A percentile compares a stretch with the other conserved stretches of the same genome.
phyloP scores from a whole-genome alignment of 495 filamentous ascomycete species.

The Friedmanniomyces simplex region DNA sequence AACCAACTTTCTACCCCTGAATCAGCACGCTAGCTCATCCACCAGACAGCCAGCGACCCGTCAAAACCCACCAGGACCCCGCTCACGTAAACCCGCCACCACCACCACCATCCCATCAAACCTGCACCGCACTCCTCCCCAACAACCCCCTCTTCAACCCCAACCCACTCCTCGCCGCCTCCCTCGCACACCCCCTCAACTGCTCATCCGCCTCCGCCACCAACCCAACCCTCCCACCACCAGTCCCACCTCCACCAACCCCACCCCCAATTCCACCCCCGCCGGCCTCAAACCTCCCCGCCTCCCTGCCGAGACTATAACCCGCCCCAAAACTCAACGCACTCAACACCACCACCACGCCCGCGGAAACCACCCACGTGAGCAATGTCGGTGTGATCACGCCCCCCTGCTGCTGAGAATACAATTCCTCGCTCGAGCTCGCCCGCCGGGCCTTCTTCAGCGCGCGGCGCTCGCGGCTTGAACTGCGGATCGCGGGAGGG shows the following conservation, averaged over 20 bases:
- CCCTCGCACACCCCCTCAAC: too few species aligned
- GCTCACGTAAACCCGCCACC: not conserved
- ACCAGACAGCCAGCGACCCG: too few species aligned
- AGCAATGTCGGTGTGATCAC: conserved; percentile 62
- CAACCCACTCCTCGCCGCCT: too few species aligned
- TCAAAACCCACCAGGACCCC: not conserved
- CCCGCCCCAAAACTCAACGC: conserved; percentile 91
- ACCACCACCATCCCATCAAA: not conserved
- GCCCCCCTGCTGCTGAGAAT: too few species aligned
- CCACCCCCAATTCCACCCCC: conserved; percentile 13
- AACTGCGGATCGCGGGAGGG: conserved; percentile 11
- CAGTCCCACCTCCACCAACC: conserved; percentile 14
- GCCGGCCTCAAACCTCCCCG: conserved; percentile 52
- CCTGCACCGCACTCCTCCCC: conserved; percentile 16
- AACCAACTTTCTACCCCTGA: too few species aligned
- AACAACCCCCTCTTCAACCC: too few species aligned
- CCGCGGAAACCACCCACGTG: conserved; percentile 86
- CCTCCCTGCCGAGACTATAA: conserved; percentile 77
- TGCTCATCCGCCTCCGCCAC: too few species aligned
- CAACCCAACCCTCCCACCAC: not conserved
- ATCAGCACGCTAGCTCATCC: too few species aligned
- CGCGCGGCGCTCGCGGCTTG: conserved; percentile 17
- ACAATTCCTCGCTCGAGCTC: conserved; percentile 12
- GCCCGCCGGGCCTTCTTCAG: conserved; percentile 25
- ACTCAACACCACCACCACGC: conserved; percentile 81